These are phyloP conservation scores for Curvularia eragrostidis DNA, from an alignment of 2,329 filamentous ascomycete genomes.

Conservation along the genomic window DNA sequence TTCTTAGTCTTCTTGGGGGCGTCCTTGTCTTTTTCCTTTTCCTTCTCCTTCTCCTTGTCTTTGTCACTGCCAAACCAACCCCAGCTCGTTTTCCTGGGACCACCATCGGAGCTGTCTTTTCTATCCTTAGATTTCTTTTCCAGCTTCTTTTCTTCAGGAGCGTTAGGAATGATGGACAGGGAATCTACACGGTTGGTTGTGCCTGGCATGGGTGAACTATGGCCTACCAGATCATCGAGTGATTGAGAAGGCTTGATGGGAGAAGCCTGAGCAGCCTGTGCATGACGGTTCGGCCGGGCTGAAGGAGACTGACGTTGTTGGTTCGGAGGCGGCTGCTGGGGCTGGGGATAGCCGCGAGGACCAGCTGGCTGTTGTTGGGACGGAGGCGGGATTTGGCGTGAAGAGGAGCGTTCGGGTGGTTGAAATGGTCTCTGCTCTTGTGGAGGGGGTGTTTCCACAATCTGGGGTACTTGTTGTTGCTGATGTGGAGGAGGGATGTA, in stretches of 20 bases:
- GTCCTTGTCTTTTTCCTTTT: conserved; percentile 54
- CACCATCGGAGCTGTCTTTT: conserved; percentile 70
- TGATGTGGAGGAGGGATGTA: conserved; percentile 46
- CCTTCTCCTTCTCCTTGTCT: conserved; percentile 73
- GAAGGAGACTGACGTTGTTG: conserved; percentile 35
- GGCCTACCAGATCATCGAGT: conserved; percentile 69
- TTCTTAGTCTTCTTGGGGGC: conserved; percentile 58
- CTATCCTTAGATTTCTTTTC: conserved; percentile 77
- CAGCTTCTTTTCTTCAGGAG: conserved; percentile 71
- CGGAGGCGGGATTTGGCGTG: conserved; percentile 48
- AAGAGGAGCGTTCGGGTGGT: conserved; percentile 61
- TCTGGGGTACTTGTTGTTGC: conserved; percentile 58
- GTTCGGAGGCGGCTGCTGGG: conserved; percentile 11
- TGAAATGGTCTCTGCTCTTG: conserved; percentile 45
- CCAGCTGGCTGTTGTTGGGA: conserved; percentile 24
- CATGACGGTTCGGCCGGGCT: conserved; percentile 37
- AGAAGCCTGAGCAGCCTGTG: conserved; percentile 41
- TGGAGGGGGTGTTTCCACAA: conserved; percentile 67
- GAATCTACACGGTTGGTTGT: conserved; percentile 74
- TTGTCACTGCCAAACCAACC: conserved; percentile 73
- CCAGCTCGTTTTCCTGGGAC: conserved; percentile 78
- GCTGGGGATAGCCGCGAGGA: conserved; percentile 23
- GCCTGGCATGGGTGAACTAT: conserved; percentile 73
- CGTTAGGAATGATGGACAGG: conserved; percentile 80
- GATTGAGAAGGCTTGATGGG: conserved; percentile 56